A percentile compares a stretch with the other conserved stretches of the same genome.
Conservation (phyloP, 768 basidiomycete species). For the Cystobasidium tubakii region DNA sequence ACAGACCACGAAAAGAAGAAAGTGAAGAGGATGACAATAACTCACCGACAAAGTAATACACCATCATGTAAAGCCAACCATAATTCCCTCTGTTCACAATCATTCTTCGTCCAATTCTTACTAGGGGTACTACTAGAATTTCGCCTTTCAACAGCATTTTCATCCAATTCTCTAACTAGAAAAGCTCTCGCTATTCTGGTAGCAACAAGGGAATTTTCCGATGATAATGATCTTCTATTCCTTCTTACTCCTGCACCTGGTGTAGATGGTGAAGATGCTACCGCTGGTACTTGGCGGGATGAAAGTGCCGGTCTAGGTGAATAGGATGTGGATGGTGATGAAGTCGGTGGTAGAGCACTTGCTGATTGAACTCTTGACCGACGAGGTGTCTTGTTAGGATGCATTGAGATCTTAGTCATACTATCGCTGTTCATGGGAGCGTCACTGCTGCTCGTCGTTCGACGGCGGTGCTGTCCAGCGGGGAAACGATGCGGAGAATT, state of each 20-base stretch:
- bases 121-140: neutral
- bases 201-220: conserved; percentile 23
- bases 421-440: neutral
- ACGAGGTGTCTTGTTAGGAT: conserved; percentile 6
- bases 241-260: neutral
- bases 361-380: conserved; percentile 21
- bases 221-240: conserved; percentile 5
- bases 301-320: neutral
- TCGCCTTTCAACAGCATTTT: conserved; percentile 8
- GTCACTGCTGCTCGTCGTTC: neutral
- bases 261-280: neutral
- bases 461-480: neutral
- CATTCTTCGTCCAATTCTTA: conserved; percentile 19
- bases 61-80: conserved; percentile 36
- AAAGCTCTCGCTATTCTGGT: conserved; percentile 16
- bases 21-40: neutral
- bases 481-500: neutral
- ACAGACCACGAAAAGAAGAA: neutral
- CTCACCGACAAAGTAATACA: conserved; percentile 36
- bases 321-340: neutral
- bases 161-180: conserved; percentile 23
- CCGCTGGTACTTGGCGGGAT: neutral
- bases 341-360: neutral
- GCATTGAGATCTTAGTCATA: neutral
- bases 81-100: conserved; percentile 22